Evolutionary conservation across 306 rosid species (phyloP), one percentile per base, ranked within the genome.

Genomic region (Lathyrus oleraceus): DNA sequence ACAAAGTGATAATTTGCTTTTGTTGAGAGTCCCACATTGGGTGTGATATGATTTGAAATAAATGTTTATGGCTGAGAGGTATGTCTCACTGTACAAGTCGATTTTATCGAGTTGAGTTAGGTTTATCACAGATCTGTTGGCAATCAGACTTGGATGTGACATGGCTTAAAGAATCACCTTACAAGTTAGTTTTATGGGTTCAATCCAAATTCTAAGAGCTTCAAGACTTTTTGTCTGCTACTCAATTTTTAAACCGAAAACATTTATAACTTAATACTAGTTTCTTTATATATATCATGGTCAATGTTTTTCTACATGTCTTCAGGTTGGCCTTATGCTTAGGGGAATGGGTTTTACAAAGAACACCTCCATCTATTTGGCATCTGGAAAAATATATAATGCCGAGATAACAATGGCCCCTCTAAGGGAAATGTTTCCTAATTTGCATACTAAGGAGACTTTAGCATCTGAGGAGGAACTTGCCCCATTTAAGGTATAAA

Each of bases 251-350:
- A 30, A n/a, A 25, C 4, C 2, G 51, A 15, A 17, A 39, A 51
- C 40, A 2, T 43, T 43, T 28, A 68, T 68, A 59, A 76, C 15
- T 43, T 17, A 35, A 21, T 23, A 23, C 23, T 23, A 23, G 13
- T 42, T 23, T 47, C 20, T 23, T 13, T 65, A 20, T 23, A 14
- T 65, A 43, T 23, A 30, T 40, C 35, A 65, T 75, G 65, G 65
- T 64, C 38, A 32, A 57, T 75, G 64, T 63, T 32, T 72, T 77
- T 61, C 65, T 58, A 51, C 60, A 25, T 70, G 65, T 82, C 72
- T 67, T 67, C 75, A 94, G 98, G 98, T 94, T 28, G 99, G 99
- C 52, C 81, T 94, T 78, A 94, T 91, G 97, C 96, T 94, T 45
- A 88, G 95, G 72, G 99, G 96, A 72, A 94, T 91, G 99, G 97